Evolutionary conservation across 1,139 yeast genomes (phyloP).

Genomic region (Blastobotrys proliferans): DNA sequence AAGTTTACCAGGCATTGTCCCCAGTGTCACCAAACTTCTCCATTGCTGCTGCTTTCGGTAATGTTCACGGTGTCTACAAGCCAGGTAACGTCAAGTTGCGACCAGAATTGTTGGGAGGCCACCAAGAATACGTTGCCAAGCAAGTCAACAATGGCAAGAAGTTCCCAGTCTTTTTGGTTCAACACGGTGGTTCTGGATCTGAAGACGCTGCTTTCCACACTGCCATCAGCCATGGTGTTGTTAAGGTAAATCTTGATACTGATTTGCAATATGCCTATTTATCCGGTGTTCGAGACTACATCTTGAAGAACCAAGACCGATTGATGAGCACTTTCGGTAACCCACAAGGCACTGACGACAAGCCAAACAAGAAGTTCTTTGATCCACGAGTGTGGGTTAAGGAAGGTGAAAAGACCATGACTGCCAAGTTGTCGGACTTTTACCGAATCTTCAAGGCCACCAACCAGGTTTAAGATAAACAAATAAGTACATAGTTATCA

Average conservation of each 20-base stretch:
- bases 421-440: constrained; percentile 77
- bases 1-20: constrained; percentile 82
- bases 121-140: constrained; percentile 76
- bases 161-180: constrained; percentile 91
- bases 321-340: constrained; percentile 85
- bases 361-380: constrained; percentile 94
- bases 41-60: constrained; percentile 99
- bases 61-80: constrained; percentile 99
- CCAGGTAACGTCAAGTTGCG: constrained; percentile 95
- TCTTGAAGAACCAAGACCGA: constrained; percentile 94
- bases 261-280: constrained; percentile 99
- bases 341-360: constrained; percentile 99
- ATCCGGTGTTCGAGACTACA: constrained; percentile 94
- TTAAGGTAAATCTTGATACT: constrained; percentile 98
- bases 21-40: constrained; percentile 97
- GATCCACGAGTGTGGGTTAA: constrained; percentile 99
- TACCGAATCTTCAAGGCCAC: constrained; percentile 69
- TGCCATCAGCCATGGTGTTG: constrained; percentile 92
- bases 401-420: constrained; percentile 99
- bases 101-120: constrained; percentile 94
- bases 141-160: constrained; percentile 50
- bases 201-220: constrained; percentile 85
- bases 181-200: constrained; percentile 99
- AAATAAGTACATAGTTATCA: too few relatives aligned
- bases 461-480: constrained; percentile 28